Percentiles rank a stretch among this genome's conserved stretches.
phyloP scores from a whole-genome alignment of 1,284 basidiomycete genomes.

The Malassezia restricta region DNA sequence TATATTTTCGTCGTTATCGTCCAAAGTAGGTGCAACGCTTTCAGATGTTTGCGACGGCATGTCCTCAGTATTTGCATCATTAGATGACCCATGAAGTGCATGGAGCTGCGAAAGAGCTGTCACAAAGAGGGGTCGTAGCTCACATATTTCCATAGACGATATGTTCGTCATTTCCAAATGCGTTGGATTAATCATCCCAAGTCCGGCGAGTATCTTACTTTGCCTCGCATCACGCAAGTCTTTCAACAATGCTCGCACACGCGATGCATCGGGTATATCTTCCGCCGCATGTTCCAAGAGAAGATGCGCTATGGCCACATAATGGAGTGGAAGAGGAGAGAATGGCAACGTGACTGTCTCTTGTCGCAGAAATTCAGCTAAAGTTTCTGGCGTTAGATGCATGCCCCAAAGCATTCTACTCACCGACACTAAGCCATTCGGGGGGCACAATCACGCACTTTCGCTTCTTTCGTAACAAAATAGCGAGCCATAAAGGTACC shows the following conservation, averaged over 20 bases:
- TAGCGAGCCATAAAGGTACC: slow-evolving; percentile 87
- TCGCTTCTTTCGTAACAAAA: slow-evolving; percentile 80
- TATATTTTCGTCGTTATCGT: slow-evolving; percentile 1
- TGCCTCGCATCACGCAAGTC: slow-evolving; percentile 88
- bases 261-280: slow-evolving; percentile 69
- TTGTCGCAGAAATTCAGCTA: slow-evolving; percentile 6
- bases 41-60: not conserved
- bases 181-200: slow-evolving; percentile 49
- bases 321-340: slow-evolving; percentile 55
- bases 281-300: slow-evolving; percentile 79
- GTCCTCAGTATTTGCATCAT: not conserved
- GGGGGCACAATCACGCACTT: slow-evolving; percentile 85
- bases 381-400: not conserved
- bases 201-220: slow-evolving; percentile 75
- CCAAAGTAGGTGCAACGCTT: not conserved
- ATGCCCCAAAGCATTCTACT: not conserved
- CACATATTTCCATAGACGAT: slow-evolving; percentile 36
- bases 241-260: slow-evolving; percentile 70
- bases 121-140: slow-evolving; percentile 35
- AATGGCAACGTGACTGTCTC: slow-evolving; percentile 5
- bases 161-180: slow-evolving; percentile 53
- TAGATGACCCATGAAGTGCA: slow-evolving; percentile 3
- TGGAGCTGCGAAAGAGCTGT: slow-evolving; percentile 35
- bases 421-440: slow-evolving; percentile 74
- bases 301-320: slow-evolving; percentile 75